A percentile compares a stretch with the other conserved stretches of the same genome.
Conservation (phyloP, 768 basidiomycete genomes). For the Boletus subparvulus region DNA sequence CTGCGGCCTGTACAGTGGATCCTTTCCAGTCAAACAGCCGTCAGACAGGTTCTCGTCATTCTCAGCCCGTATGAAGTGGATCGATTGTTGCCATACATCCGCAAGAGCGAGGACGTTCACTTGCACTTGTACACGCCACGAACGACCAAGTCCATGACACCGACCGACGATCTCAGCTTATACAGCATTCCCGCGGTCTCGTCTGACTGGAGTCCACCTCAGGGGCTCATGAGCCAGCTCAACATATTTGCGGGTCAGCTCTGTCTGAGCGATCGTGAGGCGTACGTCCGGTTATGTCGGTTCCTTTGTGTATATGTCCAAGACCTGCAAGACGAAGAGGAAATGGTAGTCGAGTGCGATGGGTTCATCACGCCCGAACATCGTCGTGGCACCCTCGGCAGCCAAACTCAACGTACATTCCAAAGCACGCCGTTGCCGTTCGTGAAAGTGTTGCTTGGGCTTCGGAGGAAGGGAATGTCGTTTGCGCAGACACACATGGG, state of each 20-base stretch:
- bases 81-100: slow-evolving; percentile 38
- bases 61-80: slow-evolving; percentile 45
- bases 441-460: slow-evolving; percentile 35
- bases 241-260: slow-evolving; percentile 32
- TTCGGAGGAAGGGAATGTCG: slow-evolving; percentile 40
- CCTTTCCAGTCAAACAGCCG: slow-evolving; percentile 35
- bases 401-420: not conserved
- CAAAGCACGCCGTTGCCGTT: slow-evolving; percentile 14
- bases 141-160: slow-evolving; percentile 30
- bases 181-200: slow-evolving; percentile 25
- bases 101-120: slow-evolving; percentile 30
- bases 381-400: not conserved
- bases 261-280: too few relatives aligned
- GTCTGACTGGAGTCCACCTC: slow-evolving; percentile 10
- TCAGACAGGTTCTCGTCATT: slow-evolving; percentile 31
- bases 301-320: slow-evolving; percentile 19
- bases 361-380: slow-evolving; percentile 21
- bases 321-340: slow-evolving; percentile 47
- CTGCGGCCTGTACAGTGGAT: slow-evolving; percentile 46
- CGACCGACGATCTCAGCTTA: slow-evolving; percentile 35
- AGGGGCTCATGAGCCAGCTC: slow-evolving; percentile 31
- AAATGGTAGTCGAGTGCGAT: slow-evolving; percentile 28
- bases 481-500: slow-evolving; percentile 24
- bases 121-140: slow-evolving; percentile 45
- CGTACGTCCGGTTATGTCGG: too few relatives aligned